Conservation (phyloP, 257 asterid species). For the Fraxinus pennsylvanica region DNA sequence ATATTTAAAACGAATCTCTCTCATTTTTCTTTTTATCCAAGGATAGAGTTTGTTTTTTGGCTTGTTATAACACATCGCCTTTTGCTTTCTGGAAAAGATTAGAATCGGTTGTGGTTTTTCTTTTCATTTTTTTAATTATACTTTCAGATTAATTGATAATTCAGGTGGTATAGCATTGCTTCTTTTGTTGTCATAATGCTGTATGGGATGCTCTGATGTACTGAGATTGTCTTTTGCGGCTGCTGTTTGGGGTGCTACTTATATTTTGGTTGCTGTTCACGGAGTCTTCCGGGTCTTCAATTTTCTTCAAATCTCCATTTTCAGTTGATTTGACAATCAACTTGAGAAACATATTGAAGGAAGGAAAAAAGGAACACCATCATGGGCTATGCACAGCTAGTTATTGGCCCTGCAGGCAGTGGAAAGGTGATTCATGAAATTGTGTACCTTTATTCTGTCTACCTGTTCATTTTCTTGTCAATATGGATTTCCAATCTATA, state of each 20-base stretch:
- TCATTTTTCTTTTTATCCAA: background rate
- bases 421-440: slow-evolving; percentile 71
- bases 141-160: slow-evolving; percentile 23
- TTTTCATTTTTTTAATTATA: background rate
- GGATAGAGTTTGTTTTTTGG: background rate
- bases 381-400: slow-evolving; percentile 96
- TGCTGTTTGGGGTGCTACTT: slow-evolving; percentile 80
- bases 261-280: slow-evolving; percentile 69
- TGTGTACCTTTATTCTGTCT: background rate
- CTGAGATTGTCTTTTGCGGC: slow-evolving; percentile 57
- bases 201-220: slow-evolving; percentile 54
- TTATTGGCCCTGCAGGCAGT: slow-evolving; percentile 99
- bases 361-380: slow-evolving; percentile 30
- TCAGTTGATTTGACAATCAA: slow-evolving; percentile 25
- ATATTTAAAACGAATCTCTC: background rate
- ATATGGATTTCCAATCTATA: background rate
- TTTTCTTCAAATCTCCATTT: slow-evolving; percentile 38
- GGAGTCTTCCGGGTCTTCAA: slow-evolving; percentile 54
- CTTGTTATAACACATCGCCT: background rate
- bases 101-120: background rate
- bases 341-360: slow-evolving; percentile 25
- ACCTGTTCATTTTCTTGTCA: background rate
- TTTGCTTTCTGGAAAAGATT: background rate
- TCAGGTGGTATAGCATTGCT: slow-evolving; percentile 51
- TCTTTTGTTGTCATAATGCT: slow-evolving; percentile 35